Base-by-base conservation (phyloP, 1,284 basidiomycete genomes). In the Wolfiporia cocos region DNA sequence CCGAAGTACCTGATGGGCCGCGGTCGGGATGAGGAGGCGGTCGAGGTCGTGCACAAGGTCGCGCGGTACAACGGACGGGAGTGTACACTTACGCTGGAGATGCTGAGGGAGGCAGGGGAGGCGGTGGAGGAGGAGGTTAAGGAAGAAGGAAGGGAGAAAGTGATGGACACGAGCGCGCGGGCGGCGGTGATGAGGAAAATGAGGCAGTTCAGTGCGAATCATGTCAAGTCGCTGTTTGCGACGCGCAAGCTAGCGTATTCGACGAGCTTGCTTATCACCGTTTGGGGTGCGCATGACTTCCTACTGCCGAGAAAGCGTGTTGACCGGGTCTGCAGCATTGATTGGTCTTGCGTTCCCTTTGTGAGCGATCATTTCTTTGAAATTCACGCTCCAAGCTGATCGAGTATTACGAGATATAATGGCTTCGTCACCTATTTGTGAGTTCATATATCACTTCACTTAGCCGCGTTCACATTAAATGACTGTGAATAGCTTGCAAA, bases 271-370 rank as follows among this genome's bases (percentile, higher is more conserved):
- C 57, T 84, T 47, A 77, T 84, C 33, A 48, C 70, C 22, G 51
- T 84, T 7, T 87, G 81, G 40, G 51, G 41, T 40, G 21, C 29
- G 15, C 31, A 22, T 37, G 26, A n/a, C n/a, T n/a, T n/a, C n/a
- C n/a, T n/a, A n/a, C n/a, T n/a, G n/a, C n/a, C n/a, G n/a, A n/a
- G n/a, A n/a, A n/a, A n/a, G n/a, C n/a, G n/a, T n/a, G n/a, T n/a
- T n/a, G n/a, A n/a, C n/a, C n/a, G n/a, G n/a, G n/a, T n/a, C 20
- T 37, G 24, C 42, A 84, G 81, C 75, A 2, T 63, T 86, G 30
- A 86, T 87, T 45, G 85, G 84, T 3, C 73, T 88, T 10, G 82
- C 82, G 2, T 86, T 83, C 57, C 80, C 85, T 24, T 59, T 87
- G 69, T 86, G 38, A 57, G 70, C 62, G 3, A 11, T 14, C 5